These are phyloP conservation scores for Aethionema arabicum DNA, from an alignment of 345 rosid species.

Conservation along the genomic window DNA sequence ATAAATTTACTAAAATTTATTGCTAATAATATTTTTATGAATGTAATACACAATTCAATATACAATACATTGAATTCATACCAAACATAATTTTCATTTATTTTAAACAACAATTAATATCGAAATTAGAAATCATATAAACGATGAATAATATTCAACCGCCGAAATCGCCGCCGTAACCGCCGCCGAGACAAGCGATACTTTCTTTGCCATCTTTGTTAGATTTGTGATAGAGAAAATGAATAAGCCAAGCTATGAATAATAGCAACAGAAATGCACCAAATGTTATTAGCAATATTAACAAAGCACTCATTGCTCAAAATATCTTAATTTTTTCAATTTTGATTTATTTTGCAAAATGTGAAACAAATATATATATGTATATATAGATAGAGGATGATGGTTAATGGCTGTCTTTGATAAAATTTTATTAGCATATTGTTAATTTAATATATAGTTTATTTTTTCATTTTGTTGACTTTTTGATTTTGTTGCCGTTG, in stretches of 20 bases:
- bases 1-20: too few relatives aligned
- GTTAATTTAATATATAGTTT: constrained; percentile 6
- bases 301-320: constrained; percentile 17
- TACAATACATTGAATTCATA: too few relatives aligned
- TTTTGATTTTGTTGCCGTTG: constrained; percentile 14
- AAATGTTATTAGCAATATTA: constrained; percentile 24
- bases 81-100: too few relatives aligned
- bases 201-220: constrained; percentile 40
- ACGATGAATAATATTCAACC: constrained; percentile 16
- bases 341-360: background rate
- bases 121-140: too few relatives aligned
- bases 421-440: background rate
- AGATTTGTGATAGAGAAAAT: constrained; percentile 36
- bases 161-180: constrained; percentile 36
- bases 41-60: too few relatives aligned
- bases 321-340: background rate
- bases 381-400: constrained; percentile 3
- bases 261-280: constrained; percentile 26
- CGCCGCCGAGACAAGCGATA: constrained; percentile 30
- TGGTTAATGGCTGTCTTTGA: too few relatives aligned
- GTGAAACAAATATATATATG: background rate
- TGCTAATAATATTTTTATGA: too few relatives aligned
- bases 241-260: constrained; percentile 30
- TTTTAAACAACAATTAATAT: too few relatives aligned
- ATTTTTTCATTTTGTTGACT: background rate